Evolutionary conservation across 75 land plant genomes (phyloP).

Genomic region (Ceratopteris richardii): DNA sequence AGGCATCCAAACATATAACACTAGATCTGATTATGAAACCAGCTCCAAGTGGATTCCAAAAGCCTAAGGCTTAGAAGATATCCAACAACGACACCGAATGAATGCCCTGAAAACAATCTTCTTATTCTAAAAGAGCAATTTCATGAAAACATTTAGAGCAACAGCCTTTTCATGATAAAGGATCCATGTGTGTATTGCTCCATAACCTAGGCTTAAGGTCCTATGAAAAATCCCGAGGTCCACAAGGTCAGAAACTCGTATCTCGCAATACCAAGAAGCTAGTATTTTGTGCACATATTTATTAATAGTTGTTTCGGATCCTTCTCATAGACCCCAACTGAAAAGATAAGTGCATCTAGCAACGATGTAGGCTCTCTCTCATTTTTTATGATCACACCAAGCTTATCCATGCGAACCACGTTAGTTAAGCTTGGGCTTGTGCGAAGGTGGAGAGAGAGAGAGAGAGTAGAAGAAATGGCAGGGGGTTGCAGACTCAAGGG

Average conservation of each 20-base stretch:
- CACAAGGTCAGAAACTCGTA: slow-evolving; percentile 28
- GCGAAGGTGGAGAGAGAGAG: no score
- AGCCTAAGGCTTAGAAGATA: slow-evolving; percentile 32
- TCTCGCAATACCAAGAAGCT: slow-evolving; percentile 22
- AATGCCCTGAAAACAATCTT: slow-evolving; percentile 32
- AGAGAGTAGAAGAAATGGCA: no score
- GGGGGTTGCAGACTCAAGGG: no score
- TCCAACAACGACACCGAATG: slow-evolving; percentile 40
- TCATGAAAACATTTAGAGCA: slow-evolving; percentile 23
- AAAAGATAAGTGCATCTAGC: slow-evolving; percentile 35
- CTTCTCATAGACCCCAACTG: slow-evolving; percentile 28
- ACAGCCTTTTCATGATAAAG: slow-evolving; percentile 35
- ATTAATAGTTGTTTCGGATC: slow-evolving; percentile 26
- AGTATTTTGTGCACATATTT: slow-evolving; percentile 14
- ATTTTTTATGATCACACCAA: slow-evolving; percentile 23
- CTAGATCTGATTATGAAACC: slow-evolving; percentile 42
- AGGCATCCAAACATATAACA: slow-evolving; percentile 47
- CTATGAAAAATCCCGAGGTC: slow-evolving; percentile 35
- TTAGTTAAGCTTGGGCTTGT: no score
- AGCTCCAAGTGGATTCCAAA: slow-evolving; percentile 30
- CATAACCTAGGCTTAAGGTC: slow-evolving; percentile 24
- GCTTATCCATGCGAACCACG: slow-evolving; percentile 28
- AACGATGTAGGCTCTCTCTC: slow-evolving; percentile 39
- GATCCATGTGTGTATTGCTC: slow-evolving; percentile 37
- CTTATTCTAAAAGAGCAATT: slow-evolving; percentile 24